Percentiles rank a stretch among this genome's conserved stretches.
Evolutionary conservation across 2,329 filamentous ascomycete species (phyloP).

Genomic region (Xylaria sp.): DNA sequence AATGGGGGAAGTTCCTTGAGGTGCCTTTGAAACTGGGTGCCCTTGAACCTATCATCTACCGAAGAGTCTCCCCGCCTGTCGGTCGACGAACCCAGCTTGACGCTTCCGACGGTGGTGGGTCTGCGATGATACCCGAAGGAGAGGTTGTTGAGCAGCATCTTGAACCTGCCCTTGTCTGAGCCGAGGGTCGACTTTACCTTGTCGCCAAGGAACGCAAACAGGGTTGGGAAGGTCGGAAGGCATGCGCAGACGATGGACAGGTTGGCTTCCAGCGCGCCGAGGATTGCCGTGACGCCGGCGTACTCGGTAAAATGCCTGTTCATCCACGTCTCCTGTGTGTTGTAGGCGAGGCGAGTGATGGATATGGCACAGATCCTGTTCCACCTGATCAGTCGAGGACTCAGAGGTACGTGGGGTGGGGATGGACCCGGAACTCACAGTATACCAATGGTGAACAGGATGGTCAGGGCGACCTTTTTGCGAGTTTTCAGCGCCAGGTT

Average conservation of each 20-base stretch:
- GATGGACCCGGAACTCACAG: neutral
- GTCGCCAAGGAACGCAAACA: neutral
- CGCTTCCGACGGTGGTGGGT: neutral
- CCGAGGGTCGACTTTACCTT: slow-evolving; percentile 1
- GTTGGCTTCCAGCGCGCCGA: slow-evolving; percentile 10
- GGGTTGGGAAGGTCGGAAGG: slow-evolving; percentile 1
- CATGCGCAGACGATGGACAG: slow-evolving; percentile 14
- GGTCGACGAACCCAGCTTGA: slow-evolving; percentile 1
- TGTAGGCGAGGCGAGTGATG: slow-evolving; percentile 9
- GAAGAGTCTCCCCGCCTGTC: neutral
- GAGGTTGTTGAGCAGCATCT: slow-evolving; percentile 5
- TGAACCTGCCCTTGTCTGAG: slow-evolving; percentile 1
- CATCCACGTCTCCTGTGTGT: slow-evolving; percentile 10
- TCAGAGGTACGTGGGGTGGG: neutral
- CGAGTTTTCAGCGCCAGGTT: neutral
- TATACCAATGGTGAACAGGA: neutral
- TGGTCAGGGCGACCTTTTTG: neutral
- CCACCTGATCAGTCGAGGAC: neutral
- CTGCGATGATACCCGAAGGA: slow-evolving; percentile 6
- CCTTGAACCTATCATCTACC: slow-evolving; percentile 1
- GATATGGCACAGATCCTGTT: slow-evolving; percentile 13
- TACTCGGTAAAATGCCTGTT: slow-evolving; percentile 8
- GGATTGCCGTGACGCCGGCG: slow-evolving; percentile 4
- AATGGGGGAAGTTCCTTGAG: slow-evolving; percentile 5
- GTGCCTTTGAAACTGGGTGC: slow-evolving; percentile 2